phyloP scores from a whole-genome alignment of 768 basidiomycete genomes.

The Termitomyces eurrhizus region DNA sequence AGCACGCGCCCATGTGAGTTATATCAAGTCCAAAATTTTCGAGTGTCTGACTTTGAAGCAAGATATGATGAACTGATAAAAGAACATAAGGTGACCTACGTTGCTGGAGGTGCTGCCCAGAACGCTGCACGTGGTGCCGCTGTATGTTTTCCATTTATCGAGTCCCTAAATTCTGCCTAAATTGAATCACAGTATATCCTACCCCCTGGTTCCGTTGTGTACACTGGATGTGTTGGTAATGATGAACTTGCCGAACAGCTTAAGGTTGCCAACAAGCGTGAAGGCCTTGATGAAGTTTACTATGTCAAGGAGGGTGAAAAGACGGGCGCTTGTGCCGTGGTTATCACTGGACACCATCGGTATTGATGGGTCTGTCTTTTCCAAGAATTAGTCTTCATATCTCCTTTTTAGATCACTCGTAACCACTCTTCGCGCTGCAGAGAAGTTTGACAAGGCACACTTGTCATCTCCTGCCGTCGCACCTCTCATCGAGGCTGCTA shows the following conservation, averaged over 20 bases:
- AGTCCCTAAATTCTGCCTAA: constrained; percentile 6
- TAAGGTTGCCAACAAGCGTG: constrained; percentile 84
- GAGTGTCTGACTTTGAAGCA: constrained; percentile 4
- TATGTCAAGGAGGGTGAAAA: constrained; percentile 82
- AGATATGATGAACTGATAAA: constrained; percentile 89
- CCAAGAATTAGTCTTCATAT: neutral
- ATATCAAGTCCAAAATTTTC: neutral
- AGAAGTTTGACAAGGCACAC: constrained; percentile 83
- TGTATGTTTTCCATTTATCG: constrained; percentile 42
- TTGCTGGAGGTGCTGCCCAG: constrained; percentile 96
- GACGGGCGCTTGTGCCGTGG: constrained; percentile 95
- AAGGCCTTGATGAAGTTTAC: constrained; percentile 87
- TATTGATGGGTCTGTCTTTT: constrained; percentile 22
- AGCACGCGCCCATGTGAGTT: constrained; percentile 81
- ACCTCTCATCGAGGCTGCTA: constrained; percentile 72
- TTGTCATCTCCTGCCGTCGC: constrained; percentile 73
- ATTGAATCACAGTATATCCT: constrained; percentile 72
- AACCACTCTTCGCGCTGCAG: constrained; percentile 86
- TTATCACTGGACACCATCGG: constrained; percentile 93
- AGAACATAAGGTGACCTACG: constrained; percentile 77
- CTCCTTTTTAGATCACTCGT: constrained; percentile 69
- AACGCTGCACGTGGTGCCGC: constrained; percentile 96
- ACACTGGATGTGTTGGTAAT: constrained; percentile 90
- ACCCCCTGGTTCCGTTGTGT: constrained; percentile 85
- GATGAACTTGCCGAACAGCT: constrained; percentile 91